Evolutionary conservation across 2,329 filamentous ascomycete genomes (phyloP).

Genomic region (Pyrenochaeta sp.): DNA sequence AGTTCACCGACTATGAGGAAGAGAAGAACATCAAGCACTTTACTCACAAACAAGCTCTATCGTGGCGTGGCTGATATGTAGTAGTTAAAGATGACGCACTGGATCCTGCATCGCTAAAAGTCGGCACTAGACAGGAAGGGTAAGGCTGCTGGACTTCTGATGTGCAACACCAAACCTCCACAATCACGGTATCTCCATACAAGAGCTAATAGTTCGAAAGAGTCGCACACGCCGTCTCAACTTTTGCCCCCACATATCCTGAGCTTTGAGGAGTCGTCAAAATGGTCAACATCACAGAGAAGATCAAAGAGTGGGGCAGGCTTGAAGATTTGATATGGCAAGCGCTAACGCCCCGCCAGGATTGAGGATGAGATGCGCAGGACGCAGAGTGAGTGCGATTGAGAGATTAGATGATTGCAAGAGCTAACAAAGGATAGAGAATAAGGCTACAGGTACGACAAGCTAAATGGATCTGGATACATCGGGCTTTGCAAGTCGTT

Average conservation of each 20-base stretch:
- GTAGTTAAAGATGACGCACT: constrained; percentile 37
- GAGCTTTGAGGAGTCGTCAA: constrained; percentile 33
- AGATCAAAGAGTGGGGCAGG: constrained; percentile 91
- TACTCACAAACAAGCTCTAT: constrained; percentile 15
- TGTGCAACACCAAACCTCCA: constrained; percentile 47
- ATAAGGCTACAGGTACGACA: constrained; percentile 92
- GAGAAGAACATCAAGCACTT: constrained; percentile 2
- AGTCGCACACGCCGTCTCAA: constrained; percentile 3
- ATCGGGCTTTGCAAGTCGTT: constrained; percentile 9
- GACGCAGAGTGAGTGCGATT: constrained; percentile 81
- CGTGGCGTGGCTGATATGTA: constrained; percentile 16
- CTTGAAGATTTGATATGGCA: constrained; percentile 37
- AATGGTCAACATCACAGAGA: constrained; percentile 99
- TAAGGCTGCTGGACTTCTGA: constrained; percentile 9
- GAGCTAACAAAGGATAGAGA: constrained; percentile 70
- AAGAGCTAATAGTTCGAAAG: no score
- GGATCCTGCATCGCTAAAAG: constrained; percentile 29
- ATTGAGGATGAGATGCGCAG: constrained; percentile 99
- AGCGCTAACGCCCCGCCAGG: constrained; percentile 62
- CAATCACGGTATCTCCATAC: constrained; percentile 32
- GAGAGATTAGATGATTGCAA: not conserved
- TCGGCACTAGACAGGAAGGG: constrained; percentile 21
- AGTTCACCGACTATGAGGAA: constrained; percentile 6
- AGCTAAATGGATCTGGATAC: not conserved
- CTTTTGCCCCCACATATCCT: constrained; percentile 8